Percentiles rank a stretch among this genome's conserved stretches.
phyloP scores from a whole-genome alignment of 108 stramenopile species.

The Cylindrotheca closterium region DNA sequence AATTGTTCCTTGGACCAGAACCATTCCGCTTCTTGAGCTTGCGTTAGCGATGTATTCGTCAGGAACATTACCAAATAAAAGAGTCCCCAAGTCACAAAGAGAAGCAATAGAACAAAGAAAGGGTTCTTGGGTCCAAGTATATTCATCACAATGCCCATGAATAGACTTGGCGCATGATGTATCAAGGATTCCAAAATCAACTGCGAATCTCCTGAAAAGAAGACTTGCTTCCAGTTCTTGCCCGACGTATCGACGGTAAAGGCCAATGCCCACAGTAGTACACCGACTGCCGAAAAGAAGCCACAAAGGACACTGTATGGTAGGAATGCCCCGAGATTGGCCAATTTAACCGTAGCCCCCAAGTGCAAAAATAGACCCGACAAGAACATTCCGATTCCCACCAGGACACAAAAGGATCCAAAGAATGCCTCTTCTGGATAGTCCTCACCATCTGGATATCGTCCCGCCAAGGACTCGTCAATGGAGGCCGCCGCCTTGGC shows the following conservation, averaged over 20 bases:
- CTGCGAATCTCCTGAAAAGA: slow-evolving; percentile 31
- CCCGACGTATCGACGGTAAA: slow-evolving; percentile 55
- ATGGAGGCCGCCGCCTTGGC: slow-evolving; percentile 54
- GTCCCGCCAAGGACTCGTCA: slow-evolving; percentile 39
- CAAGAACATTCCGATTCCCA: slow-evolving; percentile 47
- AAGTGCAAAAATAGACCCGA: slow-evolving; percentile 44
- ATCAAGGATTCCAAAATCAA: slow-evolving; percentile 20
- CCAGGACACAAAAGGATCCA: slow-evolving; percentile 59
- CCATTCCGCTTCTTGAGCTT: slow-evolving; percentile 51
- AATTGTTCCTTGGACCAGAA: slow-evolving; percentile 65
- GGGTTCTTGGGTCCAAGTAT: slow-evolving; percentile 57
- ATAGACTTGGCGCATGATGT: slow-evolving; percentile 54
- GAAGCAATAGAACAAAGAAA: slow-evolving; percentile 43
- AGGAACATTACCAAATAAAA: slow-evolving; percentile 46
- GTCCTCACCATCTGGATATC: neutral
- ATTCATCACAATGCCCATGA: slow-evolving; percentile 50
- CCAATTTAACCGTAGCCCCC: slow-evolving; percentile 59
- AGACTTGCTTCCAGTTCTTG: slow-evolving; percentile 26
- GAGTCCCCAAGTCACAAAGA: slow-evolving; percentile 34
- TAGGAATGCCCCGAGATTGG: slow-evolving; percentile 59
- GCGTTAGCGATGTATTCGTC: slow-evolving; percentile 40
- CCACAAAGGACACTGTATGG: slow-evolving; percentile 77
- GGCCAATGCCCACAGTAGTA: slow-evolving; percentile 63
- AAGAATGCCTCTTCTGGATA: slow-evolving; percentile 46
- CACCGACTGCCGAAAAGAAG: slow-evolving; percentile 73